These are phyloP conservation scores for Neurospora terricola DNA, from an alignment of 495 filamentous ascomycete species.

Conservation along the genomic window DNA sequence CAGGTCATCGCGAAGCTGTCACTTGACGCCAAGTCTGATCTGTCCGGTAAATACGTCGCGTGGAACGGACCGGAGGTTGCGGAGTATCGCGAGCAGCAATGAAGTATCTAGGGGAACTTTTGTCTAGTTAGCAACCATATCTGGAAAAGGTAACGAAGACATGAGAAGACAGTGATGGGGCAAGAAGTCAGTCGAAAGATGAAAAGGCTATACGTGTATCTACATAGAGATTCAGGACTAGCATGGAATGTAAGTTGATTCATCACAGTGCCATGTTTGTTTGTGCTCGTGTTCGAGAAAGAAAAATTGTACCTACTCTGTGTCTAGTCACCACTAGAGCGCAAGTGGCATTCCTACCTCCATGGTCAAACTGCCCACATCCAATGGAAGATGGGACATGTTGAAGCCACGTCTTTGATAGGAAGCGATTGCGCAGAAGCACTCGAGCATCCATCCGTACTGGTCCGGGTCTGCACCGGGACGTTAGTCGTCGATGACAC, in stretches of 20 bases:
- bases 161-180: conserved; percentile 1
- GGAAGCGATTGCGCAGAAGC: background rate
- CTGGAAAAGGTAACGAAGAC: background rate
- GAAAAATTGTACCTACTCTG: conserved; percentile 18
- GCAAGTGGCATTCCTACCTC: background rate
- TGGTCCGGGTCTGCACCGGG: background rate
- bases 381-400: background rate
- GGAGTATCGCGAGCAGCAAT: conserved; percentile 42
- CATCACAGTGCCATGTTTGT: conserved; percentile 17
- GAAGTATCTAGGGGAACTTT: background rate
- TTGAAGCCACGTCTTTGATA: background rate
- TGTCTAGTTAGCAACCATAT: conserved; percentile 4
- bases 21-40: conserved; percentile 41
- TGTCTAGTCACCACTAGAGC: background rate
- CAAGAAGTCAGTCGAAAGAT: conserved; percentile 80
- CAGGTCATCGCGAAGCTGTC: conserved; percentile 75
- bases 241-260: conserved; percentile 68
- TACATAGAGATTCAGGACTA: conserved; percentile 73
- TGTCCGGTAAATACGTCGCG: conserved; percentile 66
- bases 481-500: background rate
- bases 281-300: background rate
- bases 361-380: background rate
- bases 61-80: conserved; percentile 62
- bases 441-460: conserved; percentile 20
- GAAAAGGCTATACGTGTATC: conserved; percentile 79